Evolutionary conservation across 1,284 basidiomycete species (phyloP), one percentile per base, ranked within the genome.

Genomic region (Leccinum variabile): DNA sequence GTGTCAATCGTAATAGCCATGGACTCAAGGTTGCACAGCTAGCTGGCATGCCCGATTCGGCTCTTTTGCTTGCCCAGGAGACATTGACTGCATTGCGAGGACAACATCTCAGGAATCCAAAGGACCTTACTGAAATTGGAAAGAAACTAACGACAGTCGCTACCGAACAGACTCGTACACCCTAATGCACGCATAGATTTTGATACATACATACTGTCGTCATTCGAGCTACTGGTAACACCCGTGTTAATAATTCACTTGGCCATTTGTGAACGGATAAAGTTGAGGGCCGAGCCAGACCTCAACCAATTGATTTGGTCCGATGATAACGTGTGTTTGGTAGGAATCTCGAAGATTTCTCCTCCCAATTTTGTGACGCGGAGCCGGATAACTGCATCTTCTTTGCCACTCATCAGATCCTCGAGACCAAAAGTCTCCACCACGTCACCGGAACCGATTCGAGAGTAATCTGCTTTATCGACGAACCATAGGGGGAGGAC

Each of bases 1-100:
- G 97, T 1, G 86, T 98, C 59, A 98, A 97, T 75, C 83, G 89
- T 57, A 84, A 97, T 68, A 97, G 95, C 60, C 95, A 98, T 70
- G 97, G 95, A 0, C 79, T 99, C 46, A 93, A 95, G 74, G 94
- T 97, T 16, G 96, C 96, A 5, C 85, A 89, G 59, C 76, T 98
- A 14, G 95, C 94, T 7, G 93, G 93, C 3, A 86, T 98, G 81
- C 97, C 96, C 1, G 67, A 79, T 3, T 72, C 81, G 11, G 89
- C 84, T 0, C 75, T 95, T 55, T 66, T 74, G 2, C 78, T 92
- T 14, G 93, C 92, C 1, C 75, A 75, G 33, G 72, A 80, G 10
- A 82, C 83, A 8, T 73, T 91, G 25, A 62, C 75, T 33, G 76
- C 75, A 64, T 70, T 84, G 22, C 78, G 76, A 65, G 65, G 63